A percentile compares a stretch with the other conserved stretches of the same genome.
These are phyloP conservation scores for Geranium incanum DNA, from an alignment of 441 rosid genomes.

Conservation along the genomic window DNA sequence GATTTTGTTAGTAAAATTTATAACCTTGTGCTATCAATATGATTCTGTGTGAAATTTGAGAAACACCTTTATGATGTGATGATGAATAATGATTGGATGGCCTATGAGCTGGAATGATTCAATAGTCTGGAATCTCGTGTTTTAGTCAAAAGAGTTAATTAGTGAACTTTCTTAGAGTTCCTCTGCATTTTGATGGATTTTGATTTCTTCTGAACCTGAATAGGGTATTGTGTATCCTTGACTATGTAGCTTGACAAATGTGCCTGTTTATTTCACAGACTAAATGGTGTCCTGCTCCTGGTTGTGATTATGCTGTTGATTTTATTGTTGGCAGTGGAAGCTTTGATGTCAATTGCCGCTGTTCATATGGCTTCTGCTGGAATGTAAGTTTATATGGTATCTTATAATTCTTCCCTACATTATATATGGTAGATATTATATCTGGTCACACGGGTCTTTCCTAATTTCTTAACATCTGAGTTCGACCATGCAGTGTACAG, in stretches of 20 bases:
- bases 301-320: conserved; percentile 29
- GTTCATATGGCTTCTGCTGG: conserved; percentile 56
- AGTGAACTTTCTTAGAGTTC: not conserved
- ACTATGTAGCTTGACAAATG: not conserved
- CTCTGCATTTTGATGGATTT: not conserved
- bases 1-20: too few relatives aligned
- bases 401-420: not conserved
- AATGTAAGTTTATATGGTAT: conserved; percentile 44
- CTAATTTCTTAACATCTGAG: conserved; percentile 5
- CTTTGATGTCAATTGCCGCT: conserved; percentile 26
- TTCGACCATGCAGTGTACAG: conserved; percentile 62
- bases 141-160: not conserved
- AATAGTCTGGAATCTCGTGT: not conserved
- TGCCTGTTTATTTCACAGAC: conserved; percentile 39
- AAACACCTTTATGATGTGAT: too few relatives aligned
- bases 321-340: conserved; percentile 21
- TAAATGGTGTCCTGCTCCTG: conserved; percentile 82
- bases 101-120: not conserved
- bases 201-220: not conserved
- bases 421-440: conserved; percentile 1
- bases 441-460: not conserved
- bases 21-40: not conserved
- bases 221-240: not conserved
- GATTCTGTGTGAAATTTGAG: too few relatives aligned
- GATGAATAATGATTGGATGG: not conserved